Conservation (phyloP, 2,329 filamentous ascomycete species). For the Botryotinia narcissicola region DNA sequence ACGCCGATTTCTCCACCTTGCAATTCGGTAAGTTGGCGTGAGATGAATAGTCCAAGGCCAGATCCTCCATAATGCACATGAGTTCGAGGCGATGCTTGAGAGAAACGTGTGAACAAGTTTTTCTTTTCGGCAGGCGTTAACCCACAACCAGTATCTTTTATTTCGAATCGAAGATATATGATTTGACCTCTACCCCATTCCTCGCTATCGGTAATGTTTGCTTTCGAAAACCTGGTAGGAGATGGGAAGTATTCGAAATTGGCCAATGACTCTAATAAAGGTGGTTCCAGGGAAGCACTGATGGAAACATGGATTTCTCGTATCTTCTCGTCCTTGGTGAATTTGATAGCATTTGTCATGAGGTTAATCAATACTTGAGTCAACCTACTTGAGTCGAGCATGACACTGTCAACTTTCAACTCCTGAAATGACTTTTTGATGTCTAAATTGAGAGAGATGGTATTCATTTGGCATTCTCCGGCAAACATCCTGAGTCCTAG, state of each 20-base stretch:
- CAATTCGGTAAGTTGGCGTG: slow-evolving; percentile 72
- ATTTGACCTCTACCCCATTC: slow-evolving; percentile 44
- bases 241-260: slow-evolving; percentile 26
- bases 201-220: slow-evolving; percentile 21
- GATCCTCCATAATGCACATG: slow-evolving; percentile 78
- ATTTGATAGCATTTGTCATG: slow-evolving; percentile 78
- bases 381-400: slow-evolving; percentile 69
- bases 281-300: slow-evolving; percentile 24
- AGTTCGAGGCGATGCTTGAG: slow-evolving; percentile 71
- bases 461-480: slow-evolving; percentile 66
- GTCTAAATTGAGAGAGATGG: slow-evolving; percentile 63
- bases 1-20: slow-evolving; percentile 80
- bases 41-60: slow-evolving; percentile 77
- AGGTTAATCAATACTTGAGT: slow-evolving; percentile 79
- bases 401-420: slow-evolving; percentile 61
- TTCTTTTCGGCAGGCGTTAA: slow-evolving; percentile 68
- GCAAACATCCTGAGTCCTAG: slow-evolving; percentile 75
- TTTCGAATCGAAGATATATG: slow-evolving; percentile 68
- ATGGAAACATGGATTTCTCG: slow-evolving; percentile 51
- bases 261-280: slow-evolving; percentile 40
- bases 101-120: slow-evolving; percentile 73
- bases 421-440: slow-evolving; percentile 60
- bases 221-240: slow-evolving; percentile 35
- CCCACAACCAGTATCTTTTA: slow-evolving; percentile 74
- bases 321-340: slow-evolving; percentile 63